phyloP scores from a whole-genome alignment of 2,329 filamentous ascomycete genomes.

The Colletotrichum salicis region DNA sequence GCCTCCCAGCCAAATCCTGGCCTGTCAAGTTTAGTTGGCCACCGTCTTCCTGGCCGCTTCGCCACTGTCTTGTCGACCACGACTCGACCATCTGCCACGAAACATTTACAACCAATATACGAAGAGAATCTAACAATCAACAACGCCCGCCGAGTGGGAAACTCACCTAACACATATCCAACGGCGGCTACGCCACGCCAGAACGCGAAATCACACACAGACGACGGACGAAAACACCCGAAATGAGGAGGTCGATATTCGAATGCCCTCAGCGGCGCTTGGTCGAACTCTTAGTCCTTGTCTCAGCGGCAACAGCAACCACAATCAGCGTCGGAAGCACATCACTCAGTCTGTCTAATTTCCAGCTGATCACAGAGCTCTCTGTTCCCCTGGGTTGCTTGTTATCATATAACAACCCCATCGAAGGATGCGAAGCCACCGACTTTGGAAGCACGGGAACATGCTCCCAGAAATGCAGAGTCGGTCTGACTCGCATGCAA shows the following conservation, averaged over 20 bases:
- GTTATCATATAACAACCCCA: slow-evolving; percentile 53
- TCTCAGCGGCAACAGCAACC: slow-evolving; percentile 17
- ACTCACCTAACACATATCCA: background rate
- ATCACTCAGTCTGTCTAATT: slow-evolving; percentile 46
- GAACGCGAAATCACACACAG: background rate
- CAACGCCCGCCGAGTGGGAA: background rate
- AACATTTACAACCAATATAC: background rate
- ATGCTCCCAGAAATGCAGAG: slow-evolving; percentile 52
- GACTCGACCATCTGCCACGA: background rate
- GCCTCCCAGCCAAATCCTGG: slow-evolving; percentile 31
- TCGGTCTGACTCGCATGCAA: slow-evolving; percentile 43
- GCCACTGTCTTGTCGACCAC: slow-evolving; percentile 16
- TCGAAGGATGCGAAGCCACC: slow-evolving; percentile 47
- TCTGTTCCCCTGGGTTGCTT: slow-evolving; percentile 51
- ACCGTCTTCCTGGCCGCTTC: slow-evolving; percentile 28
- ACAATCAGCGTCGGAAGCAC: slow-evolving; percentile 21
- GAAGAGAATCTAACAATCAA: background rate
- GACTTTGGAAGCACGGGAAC: slow-evolving; percentile 49
- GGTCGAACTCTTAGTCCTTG: slow-evolving; percentile 20
- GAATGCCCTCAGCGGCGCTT: slow-evolving; percentile 10
- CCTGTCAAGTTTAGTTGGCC: slow-evolving; percentile 3
- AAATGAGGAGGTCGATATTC: slow-evolving; percentile 19
- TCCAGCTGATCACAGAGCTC: slow-evolving; percentile 52
- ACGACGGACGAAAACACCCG: background rate
- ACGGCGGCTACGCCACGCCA: slow-evolving; percentile 16